Evolutionary conservation across 2,329 filamentous ascomycete genomes (phyloP).

Genomic region (Colletotrichum noveboracense): DNA sequence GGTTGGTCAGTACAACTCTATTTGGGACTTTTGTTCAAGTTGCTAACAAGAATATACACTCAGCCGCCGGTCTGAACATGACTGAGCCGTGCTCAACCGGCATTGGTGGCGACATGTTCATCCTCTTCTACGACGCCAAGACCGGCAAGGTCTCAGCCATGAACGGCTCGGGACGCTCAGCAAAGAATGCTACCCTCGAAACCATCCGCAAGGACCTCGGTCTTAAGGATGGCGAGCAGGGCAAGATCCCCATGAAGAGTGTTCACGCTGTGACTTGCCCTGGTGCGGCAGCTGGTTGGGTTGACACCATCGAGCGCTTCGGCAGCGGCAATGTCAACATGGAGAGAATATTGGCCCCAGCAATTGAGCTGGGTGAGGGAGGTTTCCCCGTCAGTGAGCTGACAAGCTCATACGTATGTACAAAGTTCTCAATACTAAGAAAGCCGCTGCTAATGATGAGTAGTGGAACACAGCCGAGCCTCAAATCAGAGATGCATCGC

Average conservation of each 20-base stretch:
- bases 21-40: background rate
- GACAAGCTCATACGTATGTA: slow-evolving; percentile 69
- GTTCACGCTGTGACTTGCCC: slow-evolving; percentile 87
- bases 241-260: slow-evolving; percentile 74
- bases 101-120: slow-evolving; percentile 97
- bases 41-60: background rate
- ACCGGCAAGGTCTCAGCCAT: slow-evolving; percentile 82
- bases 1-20: slow-evolving; percentile 63
- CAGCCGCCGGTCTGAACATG: slow-evolving; percentile 89
- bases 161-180: slow-evolving; percentile 91
- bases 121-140: slow-evolving; percentile 86
- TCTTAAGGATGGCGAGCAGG: slow-evolving; percentile 59
- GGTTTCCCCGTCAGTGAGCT: slow-evolving; percentile 91
- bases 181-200: slow-evolving; percentile 71
- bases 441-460: background rate
- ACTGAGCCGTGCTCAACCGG: slow-evolving; percentile 93
- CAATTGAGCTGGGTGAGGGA: slow-evolving; percentile 83
- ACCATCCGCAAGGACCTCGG: slow-evolving; percentile 73
- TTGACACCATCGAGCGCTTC: slow-evolving; percentile 85
- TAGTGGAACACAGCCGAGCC: slow-evolving; percentile 77
- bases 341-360: slow-evolving; percentile 80
- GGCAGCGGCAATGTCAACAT: slow-evolving; percentile 85
- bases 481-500: slow-evolving; percentile 73
- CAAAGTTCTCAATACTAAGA: background rate
- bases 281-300: slow-evolving; percentile 92